Conservation (phyloP, 192 early-diverging fungal genomes). For the Coemansia pectinata region DNA sequence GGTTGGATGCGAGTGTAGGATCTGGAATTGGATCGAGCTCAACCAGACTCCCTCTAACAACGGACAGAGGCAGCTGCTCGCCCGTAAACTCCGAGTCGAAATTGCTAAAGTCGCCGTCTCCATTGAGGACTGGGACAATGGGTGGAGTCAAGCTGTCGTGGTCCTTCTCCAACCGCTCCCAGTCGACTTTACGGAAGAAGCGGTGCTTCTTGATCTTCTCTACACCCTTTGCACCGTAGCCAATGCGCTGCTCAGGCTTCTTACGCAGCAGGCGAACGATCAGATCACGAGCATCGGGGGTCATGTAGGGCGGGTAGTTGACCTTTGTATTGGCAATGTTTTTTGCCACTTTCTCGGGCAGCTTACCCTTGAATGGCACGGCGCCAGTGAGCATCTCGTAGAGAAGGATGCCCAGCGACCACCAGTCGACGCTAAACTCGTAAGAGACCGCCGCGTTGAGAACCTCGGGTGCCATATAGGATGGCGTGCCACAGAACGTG, state of each 20-base stretch:
- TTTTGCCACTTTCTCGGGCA: conserved; percentile 82
- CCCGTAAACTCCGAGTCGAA: conserved; percentile 79
- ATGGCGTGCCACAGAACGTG: conserved; percentile 88
- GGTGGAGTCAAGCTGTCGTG: conserved; percentile 60
- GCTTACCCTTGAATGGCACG: conserved; percentile 77
- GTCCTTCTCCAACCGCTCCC: conserved; percentile 59
- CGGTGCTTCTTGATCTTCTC: conserved; percentile 58
- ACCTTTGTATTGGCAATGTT: conserved; percentile 82
- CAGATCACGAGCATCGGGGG: conserved; percentile 76
- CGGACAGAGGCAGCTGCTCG: conserved; percentile 43
- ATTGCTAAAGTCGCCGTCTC: conserved; percentile 71
- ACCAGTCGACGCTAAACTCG: conserved; percentile 84
- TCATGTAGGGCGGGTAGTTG: conserved; percentile 76
- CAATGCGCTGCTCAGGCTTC: conserved; percentile 62
- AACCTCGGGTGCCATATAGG: conserved; percentile 86
- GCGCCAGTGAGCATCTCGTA: conserved; percentile 90
- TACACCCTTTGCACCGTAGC: conserved; percentile 41
- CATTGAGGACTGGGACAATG: conserved; percentile 61
- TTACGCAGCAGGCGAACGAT: conserved; percentile 67
- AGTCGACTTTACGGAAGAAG: conserved; percentile 76
- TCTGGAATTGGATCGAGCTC: conserved; percentile 18
- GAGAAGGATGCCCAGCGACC: conserved; percentile 87
- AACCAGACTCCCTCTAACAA: conserved; percentile 21
- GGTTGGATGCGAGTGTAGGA: neutral
- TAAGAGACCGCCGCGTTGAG: conserved; percentile 59